Percentiles rank a stretch among this genome's conserved stretches.
Evolutionary conservation across 805 yeast genomes (phyloP).

Genomic region (Metschnikowia cerradonensis): DNA sequence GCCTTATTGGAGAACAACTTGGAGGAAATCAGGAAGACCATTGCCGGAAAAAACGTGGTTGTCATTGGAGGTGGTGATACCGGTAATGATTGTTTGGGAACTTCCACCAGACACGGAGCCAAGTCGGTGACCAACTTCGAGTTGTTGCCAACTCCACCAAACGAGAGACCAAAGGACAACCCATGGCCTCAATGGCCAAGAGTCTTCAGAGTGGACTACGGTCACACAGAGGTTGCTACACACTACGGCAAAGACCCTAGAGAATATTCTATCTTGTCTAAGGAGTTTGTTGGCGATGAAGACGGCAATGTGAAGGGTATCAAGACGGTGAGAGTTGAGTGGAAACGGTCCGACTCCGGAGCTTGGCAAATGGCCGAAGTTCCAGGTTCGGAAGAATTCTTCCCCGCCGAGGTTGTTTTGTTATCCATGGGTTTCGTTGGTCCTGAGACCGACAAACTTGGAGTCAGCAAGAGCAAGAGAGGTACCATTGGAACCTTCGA

Average conservation of each 20-base stretch:
- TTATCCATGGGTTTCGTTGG: conserved; percentile 98
- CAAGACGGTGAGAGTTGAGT: conserved; percentile 94
- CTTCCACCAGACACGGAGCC: conserved; percentile 96
- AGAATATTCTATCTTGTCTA: conserved; percentile 91
- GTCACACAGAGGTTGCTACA: conserved; percentile 90
- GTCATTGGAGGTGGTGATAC: conserved; percentile 99
- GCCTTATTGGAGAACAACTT: conserved; percentile 79
- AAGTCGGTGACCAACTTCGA: conserved; percentile 91
- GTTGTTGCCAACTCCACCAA: conserved; percentile 88
- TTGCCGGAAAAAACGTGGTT: conserved; percentile 85
- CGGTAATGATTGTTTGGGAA: conserved; percentile 98
- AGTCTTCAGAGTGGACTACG: conserved; percentile 95
- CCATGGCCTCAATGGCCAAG: conserved; percentile 99
- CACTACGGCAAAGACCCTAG: conserved; percentile 98
- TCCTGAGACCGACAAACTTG: conserved; percentile 80
- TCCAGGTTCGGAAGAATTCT: conserved; percentile 89
- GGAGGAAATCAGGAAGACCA: conserved; percentile 64
- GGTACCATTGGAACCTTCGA: conserved; percentile 74
- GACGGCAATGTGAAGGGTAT: conserved; percentile 94
- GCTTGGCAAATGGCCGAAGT: conserved; percentile 99
- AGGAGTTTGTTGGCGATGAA: conserved; percentile 93
- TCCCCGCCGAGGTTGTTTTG: conserved; percentile 91
- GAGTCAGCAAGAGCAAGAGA: conserved; percentile 66
- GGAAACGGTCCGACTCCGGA: conserved; percentile 93
- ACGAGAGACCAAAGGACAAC: conserved; percentile 82